These are phyloP conservation scores for Linderniella brevidens DNA, from an alignment of 257 asterid species.

Conservation along the genomic window DNA sequence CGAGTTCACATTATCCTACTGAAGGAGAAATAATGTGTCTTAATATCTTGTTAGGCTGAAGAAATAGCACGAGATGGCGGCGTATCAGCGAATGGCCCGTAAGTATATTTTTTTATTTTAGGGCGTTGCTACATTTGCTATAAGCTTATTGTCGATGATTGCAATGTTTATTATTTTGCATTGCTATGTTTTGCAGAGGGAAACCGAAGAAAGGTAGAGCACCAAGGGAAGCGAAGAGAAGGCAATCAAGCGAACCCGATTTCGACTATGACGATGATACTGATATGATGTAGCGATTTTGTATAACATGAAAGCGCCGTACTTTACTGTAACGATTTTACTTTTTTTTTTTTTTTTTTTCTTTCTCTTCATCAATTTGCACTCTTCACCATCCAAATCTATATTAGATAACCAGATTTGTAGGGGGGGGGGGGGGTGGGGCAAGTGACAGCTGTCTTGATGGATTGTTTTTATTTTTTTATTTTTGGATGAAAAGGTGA, in stretches of 20 bases:
- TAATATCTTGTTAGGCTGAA: slow-evolving; percentile 50
- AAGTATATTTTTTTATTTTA: slow-evolving; percentile 18
- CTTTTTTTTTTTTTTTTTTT: too few relatives aligned
- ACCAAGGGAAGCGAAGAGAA: slow-evolving; percentile 84
- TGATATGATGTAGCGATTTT: slow-evolving; percentile 44
- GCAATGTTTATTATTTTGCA: not conserved
- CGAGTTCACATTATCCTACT: not conserved
- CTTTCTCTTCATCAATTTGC: too few relatives aligned
- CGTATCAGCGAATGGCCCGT: slow-evolving; percentile 64
- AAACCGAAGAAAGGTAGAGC: slow-evolving; percentile 80
- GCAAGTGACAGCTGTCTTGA: too few relatives aligned
- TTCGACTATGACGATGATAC: slow-evolving; percentile 89
- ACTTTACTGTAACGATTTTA: not conserved
- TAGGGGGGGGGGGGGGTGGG: too few relatives aligned
- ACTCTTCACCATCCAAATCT: too few relatives aligned
- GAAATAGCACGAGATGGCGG: slow-evolving; percentile 88
- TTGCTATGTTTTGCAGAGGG: slow-evolving; percentile 35
- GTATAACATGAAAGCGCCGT: not conserved
- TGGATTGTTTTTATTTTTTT: too few relatives aligned
- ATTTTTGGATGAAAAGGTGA: too few relatives aligned
- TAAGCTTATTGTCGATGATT: not conserved
- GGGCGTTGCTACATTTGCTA: not conserved
- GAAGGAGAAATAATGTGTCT: not conserved
- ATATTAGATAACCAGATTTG: too few relatives aligned
- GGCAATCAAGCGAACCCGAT: slow-evolving; percentile 85